Evolutionary conservation across 2,329 filamentous ascomycete genomes (phyloP).

Genomic region (Nigrospora oryzae): DNA sequence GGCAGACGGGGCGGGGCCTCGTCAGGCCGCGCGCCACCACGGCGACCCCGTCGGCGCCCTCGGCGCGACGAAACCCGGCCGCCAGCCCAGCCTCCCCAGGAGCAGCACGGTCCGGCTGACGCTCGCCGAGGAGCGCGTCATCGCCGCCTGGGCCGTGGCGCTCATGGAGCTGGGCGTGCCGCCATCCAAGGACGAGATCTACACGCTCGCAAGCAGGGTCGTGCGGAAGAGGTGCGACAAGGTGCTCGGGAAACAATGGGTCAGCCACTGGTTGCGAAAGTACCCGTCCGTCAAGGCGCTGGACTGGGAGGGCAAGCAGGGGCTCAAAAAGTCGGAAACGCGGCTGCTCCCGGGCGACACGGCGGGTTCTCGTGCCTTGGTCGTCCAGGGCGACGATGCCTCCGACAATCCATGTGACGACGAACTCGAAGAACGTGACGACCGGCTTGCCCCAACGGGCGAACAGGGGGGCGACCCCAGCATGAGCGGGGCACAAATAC

Average conservation of each 20-base stretch:
- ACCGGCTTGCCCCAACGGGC: too few relatives aligned
- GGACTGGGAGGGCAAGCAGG: too few relatives aligned
- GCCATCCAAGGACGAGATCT: constrained; percentile 15
- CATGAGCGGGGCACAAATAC: too few relatives aligned
- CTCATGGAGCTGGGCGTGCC: constrained; percentile 14
- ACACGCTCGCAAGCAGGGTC: constrained; percentile 11
- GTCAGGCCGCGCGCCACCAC: constrained; percentile 12
- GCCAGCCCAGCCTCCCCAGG: constrained; percentile 10
- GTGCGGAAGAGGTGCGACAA: constrained; percentile 9
- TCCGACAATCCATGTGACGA: too few relatives aligned
- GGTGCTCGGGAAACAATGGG: constrained; percentile 17
- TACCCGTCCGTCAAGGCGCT: constrained; percentile 10
- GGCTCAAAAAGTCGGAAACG: too few relatives aligned
- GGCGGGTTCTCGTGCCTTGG: too few relatives aligned
- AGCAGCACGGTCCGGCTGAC: constrained; percentile 11
- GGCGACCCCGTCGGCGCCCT: constrained; percentile 15
- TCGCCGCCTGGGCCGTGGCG: constrained; percentile 15
- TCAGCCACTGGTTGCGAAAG: constrained; percentile 15
- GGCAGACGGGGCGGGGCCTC: constrained; percentile 5
- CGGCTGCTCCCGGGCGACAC: too few relatives aligned
- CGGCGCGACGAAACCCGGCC: constrained; percentile 11
- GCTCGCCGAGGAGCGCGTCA: constrained; percentile 13
- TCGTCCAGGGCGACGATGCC: too few relatives aligned
- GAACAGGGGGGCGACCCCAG: too few relatives aligned
- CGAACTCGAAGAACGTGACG: too few relatives aligned